Evolutionary conservation across 2,329 filamentous ascomycete genomes (phyloP).

Genomic region (Orbilia quercus): DNA sequence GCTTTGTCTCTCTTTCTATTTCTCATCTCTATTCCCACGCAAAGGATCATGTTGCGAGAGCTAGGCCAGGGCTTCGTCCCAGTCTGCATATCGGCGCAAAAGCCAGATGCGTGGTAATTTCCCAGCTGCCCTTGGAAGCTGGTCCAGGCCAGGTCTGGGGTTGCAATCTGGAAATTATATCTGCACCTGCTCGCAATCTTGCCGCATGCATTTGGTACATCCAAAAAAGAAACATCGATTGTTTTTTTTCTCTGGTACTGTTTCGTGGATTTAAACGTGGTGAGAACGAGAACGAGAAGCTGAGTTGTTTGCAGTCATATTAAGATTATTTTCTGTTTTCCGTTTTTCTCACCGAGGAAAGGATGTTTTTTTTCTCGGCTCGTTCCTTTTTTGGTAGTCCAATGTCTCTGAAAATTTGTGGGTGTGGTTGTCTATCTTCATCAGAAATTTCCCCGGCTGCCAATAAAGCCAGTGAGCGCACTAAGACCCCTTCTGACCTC

Average conservation of each 20-base stretch:
- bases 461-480: constrained; percentile 12
- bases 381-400: constrained; percentile 44
- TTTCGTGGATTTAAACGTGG: constrained; percentile 10
- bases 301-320: constrained; percentile 37
- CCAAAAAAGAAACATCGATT: constrained; percentile 11
- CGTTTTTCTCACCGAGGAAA: neutral
- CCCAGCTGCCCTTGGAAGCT: constrained; percentile 49
- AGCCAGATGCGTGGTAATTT: constrained; percentile 52
- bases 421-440: constrained; percentile 51
- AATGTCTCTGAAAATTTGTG: constrained; percentile 51
- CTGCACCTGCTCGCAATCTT: constrained; percentile 55
- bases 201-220: constrained; percentile 32
- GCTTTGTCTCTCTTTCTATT: constrained; percentile 29
- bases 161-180: constrained; percentile 55
- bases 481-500: constrained; percentile 51
- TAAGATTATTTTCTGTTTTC: constrained; percentile 30
- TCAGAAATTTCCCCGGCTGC: constrained; percentile 35
- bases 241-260: constrained; percentile 17
- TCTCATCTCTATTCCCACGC: constrained; percentile 10
- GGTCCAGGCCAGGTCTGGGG: constrained; percentile 53
- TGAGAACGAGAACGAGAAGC: neutral
- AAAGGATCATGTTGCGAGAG: constrained; percentile 15
- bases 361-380: constrained; percentile 39
- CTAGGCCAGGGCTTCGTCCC: constrained; percentile 20
- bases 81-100: constrained; percentile 34